These are phyloP conservation scores for Vigna hirtella DNA, from an alignment of 306 rosid genomes.

Conservation along the genomic window DNA sequence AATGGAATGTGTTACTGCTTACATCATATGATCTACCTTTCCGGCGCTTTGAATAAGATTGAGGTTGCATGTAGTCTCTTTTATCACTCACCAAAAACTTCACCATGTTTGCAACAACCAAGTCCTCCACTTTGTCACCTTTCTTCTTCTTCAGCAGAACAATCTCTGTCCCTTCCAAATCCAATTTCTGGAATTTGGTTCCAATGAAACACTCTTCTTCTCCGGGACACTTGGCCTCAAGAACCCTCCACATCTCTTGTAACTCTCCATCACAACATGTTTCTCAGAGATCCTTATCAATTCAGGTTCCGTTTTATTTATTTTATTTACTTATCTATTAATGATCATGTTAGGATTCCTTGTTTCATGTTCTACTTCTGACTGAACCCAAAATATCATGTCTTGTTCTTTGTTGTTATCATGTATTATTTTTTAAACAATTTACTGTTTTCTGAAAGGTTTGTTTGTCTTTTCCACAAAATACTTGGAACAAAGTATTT, in stretches of 20 bases:
- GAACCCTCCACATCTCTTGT: conserved; percentile 46
- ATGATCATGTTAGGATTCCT: not conserved
- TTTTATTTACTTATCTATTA: not conserved
- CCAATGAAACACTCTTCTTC: conserved; percentile 39
- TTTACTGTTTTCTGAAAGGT: not conserved
- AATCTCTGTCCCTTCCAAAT: conserved; percentile 29
- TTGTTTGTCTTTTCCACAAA: not conserved
- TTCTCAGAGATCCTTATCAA: conserved; percentile 46
- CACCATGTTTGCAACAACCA: conserved; percentile 42
- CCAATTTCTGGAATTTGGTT: conserved; percentile 33
- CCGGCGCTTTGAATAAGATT: not conserved
- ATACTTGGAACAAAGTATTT: not conserved
- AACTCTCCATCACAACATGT: conserved; percentile 47
- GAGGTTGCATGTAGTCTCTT: not conserved
- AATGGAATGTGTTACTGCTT: not conserved
- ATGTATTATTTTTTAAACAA: not conserved
- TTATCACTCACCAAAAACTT: not conserved
- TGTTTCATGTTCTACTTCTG: not conserved
- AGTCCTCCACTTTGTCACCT: conserved; percentile 32
- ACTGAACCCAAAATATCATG: not conserved
- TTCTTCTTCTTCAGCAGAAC: conserved; percentile 1
- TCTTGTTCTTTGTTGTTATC: not conserved
- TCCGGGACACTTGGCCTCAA: conserved; percentile 22
- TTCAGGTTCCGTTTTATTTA: conserved; percentile 52
- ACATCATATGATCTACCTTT: not conserved